Evolutionary conservation across 129 eudicot species (phyloP).

Genomic region (Saposhnikovia divaricata): DNA sequence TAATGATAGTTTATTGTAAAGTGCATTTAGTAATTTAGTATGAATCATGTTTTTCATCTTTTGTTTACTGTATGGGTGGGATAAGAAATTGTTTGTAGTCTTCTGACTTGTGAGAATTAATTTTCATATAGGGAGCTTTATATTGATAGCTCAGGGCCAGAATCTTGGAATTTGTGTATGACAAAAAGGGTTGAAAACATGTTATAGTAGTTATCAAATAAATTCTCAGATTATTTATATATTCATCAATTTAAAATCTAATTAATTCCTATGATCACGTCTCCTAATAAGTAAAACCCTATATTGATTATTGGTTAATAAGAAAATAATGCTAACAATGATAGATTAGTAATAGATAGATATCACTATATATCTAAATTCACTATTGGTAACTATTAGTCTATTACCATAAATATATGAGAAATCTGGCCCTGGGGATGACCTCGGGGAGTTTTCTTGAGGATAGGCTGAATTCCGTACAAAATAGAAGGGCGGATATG

Average conservation of each 20-base stretch:
- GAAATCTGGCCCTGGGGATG: too few relatives aligned
- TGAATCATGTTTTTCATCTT: not conserved
- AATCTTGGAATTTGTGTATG: not conserved
- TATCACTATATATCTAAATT: not conserved
- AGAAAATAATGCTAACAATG: not conserved
- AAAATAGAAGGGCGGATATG: too few relatives aligned
- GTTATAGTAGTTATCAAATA: not conserved
- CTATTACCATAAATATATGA: not conserved
- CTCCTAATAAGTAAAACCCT: not conserved
- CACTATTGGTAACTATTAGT: not conserved
- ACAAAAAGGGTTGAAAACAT: not conserved
- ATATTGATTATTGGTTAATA: not conserved
- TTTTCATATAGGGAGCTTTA: not conserved
- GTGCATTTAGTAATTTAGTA: not conserved
- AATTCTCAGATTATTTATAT: not conserved
- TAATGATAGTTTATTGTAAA: conserved; percentile 13
- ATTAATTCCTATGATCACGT: too few relatives aligned
- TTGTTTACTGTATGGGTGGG: not conserved
- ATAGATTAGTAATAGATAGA: too few relatives aligned
- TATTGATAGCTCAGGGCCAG: not conserved
- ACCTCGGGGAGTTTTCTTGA: too few relatives aligned
- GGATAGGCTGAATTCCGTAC: too few relatives aligned
- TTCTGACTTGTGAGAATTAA: not conserved
- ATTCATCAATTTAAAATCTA: too few relatives aligned
- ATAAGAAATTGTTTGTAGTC: not conserved